Evolutionary conservation across 345 rosid genomes (phyloP), one percentile per base, ranked within the genome.

Genomic region (Citrus mangshanensis): DNA sequence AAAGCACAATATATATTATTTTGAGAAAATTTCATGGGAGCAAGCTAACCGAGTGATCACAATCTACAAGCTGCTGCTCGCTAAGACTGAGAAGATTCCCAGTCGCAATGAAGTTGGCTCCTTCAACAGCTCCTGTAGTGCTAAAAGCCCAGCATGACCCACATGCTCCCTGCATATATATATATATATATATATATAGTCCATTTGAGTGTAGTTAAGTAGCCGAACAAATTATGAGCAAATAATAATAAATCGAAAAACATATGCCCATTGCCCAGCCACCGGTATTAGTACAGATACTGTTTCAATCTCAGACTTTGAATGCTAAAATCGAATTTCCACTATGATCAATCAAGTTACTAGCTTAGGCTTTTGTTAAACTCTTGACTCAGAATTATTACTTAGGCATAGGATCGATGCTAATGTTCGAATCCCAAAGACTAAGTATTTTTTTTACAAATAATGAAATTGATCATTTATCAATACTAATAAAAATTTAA

Each of bases 141-240:
- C 95, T 92, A 76, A 93, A 95, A 68, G 98, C 99, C 99, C 99
- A 93, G 76, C 99, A 93, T 59, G 99, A 87, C 58, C 99, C 98
- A 76, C 99, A 95, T 1, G 80, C 6, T 10, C 99, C 99, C 95
- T 92, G 81, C 13, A 42, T n/a, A n/a, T n/a, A n/a, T 42, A 12
- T 3, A 34, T 34, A 13, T 3, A 42, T 46, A 42, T 42, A 42
- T 46, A 42, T 42, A 42, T 80, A 84, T 37, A 38, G 28, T 32
- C 19, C n/a, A 40, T 40, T 40, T 40, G 51, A 42, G 51, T 12
- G 51, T 12, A 13, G 13, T 46, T 46, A 46, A 46, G 16, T 46
- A 22, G 61, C 61, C 12, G 9, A 22, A 56, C 7, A 46, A 46
- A 3, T 46, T 46, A 46, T 46, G 51, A 12, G 13, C 51, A 46